Percentiles rank a stretch among this genome's conserved stretches.
Conservation (phyloP, 768 basidiomycete species). For the Pleurotus salmoneostramineus region DNA sequence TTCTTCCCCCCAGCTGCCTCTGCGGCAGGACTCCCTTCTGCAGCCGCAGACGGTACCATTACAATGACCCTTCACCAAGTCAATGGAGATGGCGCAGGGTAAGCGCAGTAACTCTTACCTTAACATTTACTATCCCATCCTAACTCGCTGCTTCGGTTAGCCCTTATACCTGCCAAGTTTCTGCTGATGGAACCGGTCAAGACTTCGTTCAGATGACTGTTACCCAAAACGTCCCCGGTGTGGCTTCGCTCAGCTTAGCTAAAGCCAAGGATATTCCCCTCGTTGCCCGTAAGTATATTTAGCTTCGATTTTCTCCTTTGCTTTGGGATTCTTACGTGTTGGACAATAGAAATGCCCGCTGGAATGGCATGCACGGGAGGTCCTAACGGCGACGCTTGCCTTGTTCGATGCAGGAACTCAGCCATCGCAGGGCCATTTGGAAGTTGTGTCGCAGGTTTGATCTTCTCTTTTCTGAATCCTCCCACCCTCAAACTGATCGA, state of each 20-base stretch:
- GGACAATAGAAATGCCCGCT: slow-evolving; percentile 23
- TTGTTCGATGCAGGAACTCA: slow-evolving; percentile 29
- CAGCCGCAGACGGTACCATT: slow-evolving; percentile 17
- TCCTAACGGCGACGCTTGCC: slow-evolving; percentile 21
- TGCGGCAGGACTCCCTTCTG: slow-evolving; percentile 17
- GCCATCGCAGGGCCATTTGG: slow-evolving; percentile 27
- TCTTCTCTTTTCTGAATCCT: not conserved
- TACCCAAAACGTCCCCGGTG: slow-evolving; percentile 19
- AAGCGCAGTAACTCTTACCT: not conserved
- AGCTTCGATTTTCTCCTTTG: too few relatives aligned
- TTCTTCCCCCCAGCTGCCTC: slow-evolving; percentile 7
- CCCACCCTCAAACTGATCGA: not conserved
- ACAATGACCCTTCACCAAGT: slow-evolving; percentile 22
- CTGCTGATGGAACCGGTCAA: slow-evolving; percentile 14
- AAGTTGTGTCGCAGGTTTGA: slow-evolving; percentile 20
- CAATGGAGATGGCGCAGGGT: slow-evolving; percentile 25
- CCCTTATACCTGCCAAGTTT: slow-evolving; percentile 2
- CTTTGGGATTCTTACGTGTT: too few relatives aligned
- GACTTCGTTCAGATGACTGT: slow-evolving; percentile 17
- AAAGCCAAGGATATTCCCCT: slow-evolving; percentile 2
- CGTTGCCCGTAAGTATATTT: not conserved
- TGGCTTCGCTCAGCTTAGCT: slow-evolving; percentile 1
- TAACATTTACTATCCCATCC: not conserved
- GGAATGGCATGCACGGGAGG: slow-evolving; percentile 31
- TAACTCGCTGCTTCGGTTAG: not conserved